Conservation (phyloP, 2,329 filamentous ascomycete species). For the Hypoxylon rubiginosum region DNA sequence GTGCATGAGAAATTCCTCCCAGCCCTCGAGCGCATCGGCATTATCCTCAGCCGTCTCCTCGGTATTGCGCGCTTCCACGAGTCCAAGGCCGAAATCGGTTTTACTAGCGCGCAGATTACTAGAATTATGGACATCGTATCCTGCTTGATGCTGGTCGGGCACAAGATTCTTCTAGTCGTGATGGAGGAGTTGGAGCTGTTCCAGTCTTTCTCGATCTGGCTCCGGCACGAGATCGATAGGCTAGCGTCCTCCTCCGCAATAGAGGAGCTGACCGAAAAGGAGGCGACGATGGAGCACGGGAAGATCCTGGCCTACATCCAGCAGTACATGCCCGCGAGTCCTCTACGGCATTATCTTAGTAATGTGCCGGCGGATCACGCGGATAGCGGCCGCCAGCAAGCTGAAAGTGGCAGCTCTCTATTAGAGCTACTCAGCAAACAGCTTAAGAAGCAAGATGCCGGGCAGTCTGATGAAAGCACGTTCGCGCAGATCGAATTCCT, state of each 20-base stretch:
- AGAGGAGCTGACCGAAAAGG: conserved; percentile 82
- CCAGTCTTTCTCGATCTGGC: conserved; percentile 82
- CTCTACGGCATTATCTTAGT: conserved; percentile 72
- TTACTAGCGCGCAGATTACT: conserved; percentile 73
- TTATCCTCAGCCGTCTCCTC: conserved; percentile 85
- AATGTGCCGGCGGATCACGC: conserved; percentile 65
- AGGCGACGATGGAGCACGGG: conserved; percentile 79
- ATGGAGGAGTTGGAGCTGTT: conserved; percentile 86
- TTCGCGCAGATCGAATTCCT: conserved; percentile 75
- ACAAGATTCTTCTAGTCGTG: conserved; percentile 78
- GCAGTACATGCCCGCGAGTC: conserved; percentile 75
- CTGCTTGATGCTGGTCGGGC: conserved; percentile 79
- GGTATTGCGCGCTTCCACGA: conserved; percentile 87
- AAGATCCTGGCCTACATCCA: conserved; percentile 84
- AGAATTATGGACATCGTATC: conserved; percentile 78
- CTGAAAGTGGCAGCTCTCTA: conserved; percentile 61
- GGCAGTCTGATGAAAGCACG: conserved; percentile 62
- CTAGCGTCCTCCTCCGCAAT: conserved; percentile 74
- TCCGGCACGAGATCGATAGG: conserved; percentile 85
- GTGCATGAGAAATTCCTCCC: conserved; percentile 91
- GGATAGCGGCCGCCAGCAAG: conserved; percentile 59
- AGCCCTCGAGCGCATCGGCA: conserved; percentile 83
- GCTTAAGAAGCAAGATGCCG: conserved; percentile 61
- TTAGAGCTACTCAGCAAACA: conserved; percentile 65
- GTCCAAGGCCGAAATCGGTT: conserved; percentile 73